Evolutionary conservation across 106 monocot genomes (phyloP), one percentile per base, ranked within the genome.

Genomic region (Alisma plantagoaquatica): DNA sequence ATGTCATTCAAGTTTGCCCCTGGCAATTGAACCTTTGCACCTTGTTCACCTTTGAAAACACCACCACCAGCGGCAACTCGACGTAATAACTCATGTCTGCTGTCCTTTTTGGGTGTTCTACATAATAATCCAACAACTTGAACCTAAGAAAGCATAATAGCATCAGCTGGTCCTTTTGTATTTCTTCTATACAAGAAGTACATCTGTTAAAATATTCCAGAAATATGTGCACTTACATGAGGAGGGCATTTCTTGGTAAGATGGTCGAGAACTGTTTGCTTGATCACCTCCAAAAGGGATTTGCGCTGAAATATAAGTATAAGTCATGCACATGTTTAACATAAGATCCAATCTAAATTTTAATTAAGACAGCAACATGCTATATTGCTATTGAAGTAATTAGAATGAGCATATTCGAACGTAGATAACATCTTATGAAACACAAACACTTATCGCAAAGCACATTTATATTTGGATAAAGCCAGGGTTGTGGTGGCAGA

Each of bases 51-150:
- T 78, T 87, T 73, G 50, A 94, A 94, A 25, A 87, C 83, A 53
- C 87, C 94, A 46, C 94, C 94, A 67, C 87, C 94, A 41, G 77
- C 94, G 53, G 84, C 94, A 38, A 94, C 94, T 68, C 94, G 61
- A 0, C 94, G 87, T 46, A 94, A 51, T 49, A 94, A 71, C 64
- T 94, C 94, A 47, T 77, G 80, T 43, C 94, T 75, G 43, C 84
- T 94, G 44, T 88, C 94, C 53, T 94, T 94, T 25, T 62, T 23
- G 22, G 83, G 86, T 38, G 94, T 94, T 72, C 80, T 74, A 32
- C 94, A 94, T 67, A 94, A 88, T 27, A 94, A 73, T 23, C 94
- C 94, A 64, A 94, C 73, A 51, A 94, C 94, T 78, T 94, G 94
- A 47, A 94, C 94, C 94, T 94, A n/a, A n/a, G n/a, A n/a, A n/a